Percentiles rank a stretch among this genome's conserved stretches.
Conservation (phyloP, 2,329 filamentous ascomycete species). For the Penicillium sp. region DNA sequence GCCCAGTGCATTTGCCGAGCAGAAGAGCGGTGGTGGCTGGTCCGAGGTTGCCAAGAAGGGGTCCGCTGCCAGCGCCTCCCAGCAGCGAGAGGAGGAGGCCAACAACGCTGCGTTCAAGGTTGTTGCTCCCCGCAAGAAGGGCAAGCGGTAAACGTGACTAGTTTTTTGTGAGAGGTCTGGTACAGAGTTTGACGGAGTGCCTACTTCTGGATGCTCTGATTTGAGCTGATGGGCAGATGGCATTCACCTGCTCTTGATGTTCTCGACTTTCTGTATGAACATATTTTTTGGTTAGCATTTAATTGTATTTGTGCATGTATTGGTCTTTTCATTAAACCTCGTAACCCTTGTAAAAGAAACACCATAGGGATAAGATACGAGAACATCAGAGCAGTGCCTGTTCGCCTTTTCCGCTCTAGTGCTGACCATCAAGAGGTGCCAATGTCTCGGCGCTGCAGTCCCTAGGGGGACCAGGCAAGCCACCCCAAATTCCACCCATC, state of each 20-base stretch:
- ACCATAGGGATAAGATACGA: not conserved
- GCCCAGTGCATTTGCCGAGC: conserved; percentile 54
- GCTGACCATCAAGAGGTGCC: not conserved
- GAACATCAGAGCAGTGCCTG: not conserved
- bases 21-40: conserved; percentile 71
- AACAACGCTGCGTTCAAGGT: conserved; percentile 75
- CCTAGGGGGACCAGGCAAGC: not conserved
- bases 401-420: not conserved
- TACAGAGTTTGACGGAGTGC: not conserved
- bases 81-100: conserved; percentile 50
- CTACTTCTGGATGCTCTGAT: not conserved
- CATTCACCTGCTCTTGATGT: not conserved
- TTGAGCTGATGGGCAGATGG: not conserved
- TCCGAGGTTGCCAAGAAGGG: conserved; percentile 97
- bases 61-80: conserved; percentile 39
- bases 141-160: conserved; percentile 60
- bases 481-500: not conserved
- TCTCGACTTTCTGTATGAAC: conserved; percentile 7
- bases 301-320: conserved; percentile 5
- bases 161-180: conserved; percentile 1
- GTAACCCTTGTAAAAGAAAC: not conserved
- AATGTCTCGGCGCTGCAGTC: not conserved
- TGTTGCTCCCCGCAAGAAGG: conserved; percentile 90
- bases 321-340: not conserved
- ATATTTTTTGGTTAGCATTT: conserved; percentile 5